phyloP scores from a whole-genome alignment of 1,139 yeast species.

The Hemisphaericaspora xylofermentans region DNA sequence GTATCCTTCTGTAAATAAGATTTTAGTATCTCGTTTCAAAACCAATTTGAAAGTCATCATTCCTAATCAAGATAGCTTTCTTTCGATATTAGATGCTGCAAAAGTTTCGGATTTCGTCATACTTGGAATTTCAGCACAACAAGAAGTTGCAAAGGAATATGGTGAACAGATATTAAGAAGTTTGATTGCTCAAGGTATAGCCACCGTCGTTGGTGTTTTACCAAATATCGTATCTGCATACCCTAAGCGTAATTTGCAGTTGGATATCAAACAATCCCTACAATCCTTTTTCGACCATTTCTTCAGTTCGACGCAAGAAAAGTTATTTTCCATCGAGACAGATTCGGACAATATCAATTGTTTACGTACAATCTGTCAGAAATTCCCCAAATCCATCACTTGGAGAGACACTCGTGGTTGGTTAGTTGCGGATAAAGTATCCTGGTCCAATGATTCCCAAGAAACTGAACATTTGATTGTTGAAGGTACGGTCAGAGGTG shows the following conservation, averaged over 20 bases:
- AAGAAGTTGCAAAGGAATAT: slow-evolving; percentile 72
- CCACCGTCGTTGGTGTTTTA: slow-evolving; percentile 77
- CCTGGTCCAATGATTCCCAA: slow-evolving; percentile 40
- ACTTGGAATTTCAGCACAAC: slow-evolving; percentile 79
- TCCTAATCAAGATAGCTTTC: slow-evolving; percentile 67
- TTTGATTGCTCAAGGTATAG: slow-evolving; percentile 88
- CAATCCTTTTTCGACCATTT: slow-evolving; percentile 83
- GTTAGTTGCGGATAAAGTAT: slow-evolving; percentile 66
- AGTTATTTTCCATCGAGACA: slow-evolving; percentile 68
- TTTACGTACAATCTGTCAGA: slow-evolving; percentile 76
- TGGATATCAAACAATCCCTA: slow-evolving; percentile 76
- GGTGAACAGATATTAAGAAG: slow-evolving; percentile 92
- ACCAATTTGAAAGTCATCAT: slow-evolving; percentile 71
- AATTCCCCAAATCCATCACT: slow-evolving; percentile 75
- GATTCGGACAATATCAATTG: slow-evolving; percentile 70
- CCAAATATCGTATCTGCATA: slow-evolving; percentile 68
- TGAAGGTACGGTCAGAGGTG: slow-evolving; percentile 85
- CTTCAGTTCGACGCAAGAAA: slow-evolving; percentile 76
- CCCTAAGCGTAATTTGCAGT: slow-evolving; percentile 74
- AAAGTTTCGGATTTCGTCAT: slow-evolving; percentile 86
- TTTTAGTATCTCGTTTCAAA: slow-evolving; percentile 65
- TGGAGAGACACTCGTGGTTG: slow-evolving; percentile 96
- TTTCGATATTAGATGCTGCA: slow-evolving; percentile 79
- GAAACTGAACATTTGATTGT: slow-evolving; percentile 42
- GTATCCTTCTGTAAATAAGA: slow-evolving; percentile 48